Percentiles rank a stretch among this genome's conserved stretches.
phyloP scores from a whole-genome alignment of 108 stramenopile genomes.

The Cyclotella baltica region DNA sequence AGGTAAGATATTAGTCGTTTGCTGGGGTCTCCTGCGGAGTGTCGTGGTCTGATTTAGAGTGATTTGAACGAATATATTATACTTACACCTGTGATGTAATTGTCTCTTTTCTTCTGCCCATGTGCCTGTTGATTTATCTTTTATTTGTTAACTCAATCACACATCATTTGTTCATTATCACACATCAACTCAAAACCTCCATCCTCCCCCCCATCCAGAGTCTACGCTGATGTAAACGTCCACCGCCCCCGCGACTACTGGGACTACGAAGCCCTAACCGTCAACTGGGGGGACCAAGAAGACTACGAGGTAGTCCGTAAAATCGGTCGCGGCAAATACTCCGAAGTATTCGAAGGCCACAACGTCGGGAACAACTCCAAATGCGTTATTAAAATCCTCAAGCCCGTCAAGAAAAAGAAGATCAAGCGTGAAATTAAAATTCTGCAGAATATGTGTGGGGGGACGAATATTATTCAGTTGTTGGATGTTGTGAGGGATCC shows the following conservation, averaged over 20 bases:
- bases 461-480: slow-evolving; percentile 99
- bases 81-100: not conserved
- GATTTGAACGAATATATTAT: not conserved
- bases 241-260: slow-evolving; percentile 98
- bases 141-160: too few species aligned
- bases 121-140: not conserved
- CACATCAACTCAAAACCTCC: not conserved
- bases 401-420: slow-evolving; percentile 99
- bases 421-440: slow-evolving; percentile 99
- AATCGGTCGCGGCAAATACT: slow-evolving; percentile 99
- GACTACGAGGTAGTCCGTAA: slow-evolving; percentile 99
- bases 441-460: slow-evolving; percentile 99
- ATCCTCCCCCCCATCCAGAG: slow-evolving; percentile 61
- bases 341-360: slow-evolving; percentile 98
- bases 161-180: too few species aligned
- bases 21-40: not conserved
- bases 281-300: slow-evolving; percentile 99
- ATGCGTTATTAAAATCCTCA: slow-evolving; percentile 99
- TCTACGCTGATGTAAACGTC: slow-evolving; percentile 99
- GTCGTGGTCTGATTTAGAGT: not conserved
- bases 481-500: slow-evolving; percentile 99
- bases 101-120: not conserved
- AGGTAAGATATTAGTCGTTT: slow-evolving; percentile 34
- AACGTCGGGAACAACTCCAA: slow-evolving; percentile 95
- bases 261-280: slow-evolving; percentile 99